Conservation (phyloP, 1,284 basidiomycete species). For the Rhodotorula sp. region DNA sequence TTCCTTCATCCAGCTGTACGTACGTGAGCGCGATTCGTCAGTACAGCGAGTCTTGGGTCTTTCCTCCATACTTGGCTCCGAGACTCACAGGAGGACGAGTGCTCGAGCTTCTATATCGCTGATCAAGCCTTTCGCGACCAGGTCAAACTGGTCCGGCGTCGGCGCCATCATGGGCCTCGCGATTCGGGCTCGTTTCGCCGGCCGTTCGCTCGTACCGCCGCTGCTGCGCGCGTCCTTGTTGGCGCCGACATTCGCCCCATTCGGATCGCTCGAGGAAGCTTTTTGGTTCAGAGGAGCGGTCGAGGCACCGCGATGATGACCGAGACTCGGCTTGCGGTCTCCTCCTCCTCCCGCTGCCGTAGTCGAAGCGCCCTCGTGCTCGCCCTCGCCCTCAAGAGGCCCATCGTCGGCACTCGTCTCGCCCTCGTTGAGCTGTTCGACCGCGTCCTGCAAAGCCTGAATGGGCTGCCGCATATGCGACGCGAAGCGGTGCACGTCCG, state of each 20-base stretch:
- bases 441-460: conserved; percentile 21
- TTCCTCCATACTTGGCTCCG: no score
- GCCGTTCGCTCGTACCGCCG: neutral
- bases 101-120: conserved; percentile 38
- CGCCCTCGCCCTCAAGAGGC: neutral
- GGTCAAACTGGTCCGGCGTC: conserved; percentile 8
- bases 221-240: neutral
- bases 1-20: conserved; percentile 19
- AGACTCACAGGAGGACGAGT: conserved; percentile 20
- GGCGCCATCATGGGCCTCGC: neutral
- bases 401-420: conserved; percentile 2
- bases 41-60: no score
- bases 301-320: no score
- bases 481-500: conserved; percentile 25
- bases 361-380: neutral
- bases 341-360: neutral
- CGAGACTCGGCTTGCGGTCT: neutral
- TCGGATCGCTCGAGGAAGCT: neutral
- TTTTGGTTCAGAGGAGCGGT: no score
- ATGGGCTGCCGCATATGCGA: conserved; percentile 13
- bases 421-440: conserved; percentile 13
- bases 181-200: neutral
- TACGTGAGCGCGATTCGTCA: neutral
- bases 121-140: conserved; percentile 33
- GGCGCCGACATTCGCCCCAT: neutral